These are phyloP conservation scores for Claviceps sorghi DNA, from an alignment of 2,329 filamentous ascomycete genomes.

Conservation along the genomic window DNA sequence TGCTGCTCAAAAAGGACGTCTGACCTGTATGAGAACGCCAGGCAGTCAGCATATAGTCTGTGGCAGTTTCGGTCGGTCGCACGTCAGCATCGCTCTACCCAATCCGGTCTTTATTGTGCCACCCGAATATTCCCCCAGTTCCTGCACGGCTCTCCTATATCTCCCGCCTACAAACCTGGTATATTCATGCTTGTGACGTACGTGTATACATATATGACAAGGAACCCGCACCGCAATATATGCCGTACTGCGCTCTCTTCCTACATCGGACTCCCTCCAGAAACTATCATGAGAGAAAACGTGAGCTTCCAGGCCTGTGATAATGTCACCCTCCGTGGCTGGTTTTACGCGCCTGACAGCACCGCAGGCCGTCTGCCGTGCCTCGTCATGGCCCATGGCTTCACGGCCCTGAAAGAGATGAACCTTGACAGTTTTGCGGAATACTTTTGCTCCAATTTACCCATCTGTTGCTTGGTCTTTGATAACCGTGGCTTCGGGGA, in stretches of 20 bases:
- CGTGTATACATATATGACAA: neutral
- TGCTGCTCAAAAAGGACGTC: neutral
- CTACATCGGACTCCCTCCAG: neutral
- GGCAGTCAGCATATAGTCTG: no score
- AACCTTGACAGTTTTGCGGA: neutral
- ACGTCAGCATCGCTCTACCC: no score
- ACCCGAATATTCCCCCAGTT: no score
- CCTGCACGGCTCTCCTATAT: no score
- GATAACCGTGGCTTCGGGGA: neutral
- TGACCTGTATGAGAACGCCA: neutral
- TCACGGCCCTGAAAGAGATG: neutral
- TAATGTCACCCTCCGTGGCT: neutral
- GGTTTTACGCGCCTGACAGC: neutral
- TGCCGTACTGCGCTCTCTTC: neutral
- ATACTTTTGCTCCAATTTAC: neutral
- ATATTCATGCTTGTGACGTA: no score
- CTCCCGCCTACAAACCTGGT: no score
- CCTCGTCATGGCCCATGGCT: neutral
- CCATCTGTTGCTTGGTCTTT: neutral
- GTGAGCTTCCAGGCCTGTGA: neutral
- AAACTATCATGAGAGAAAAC: neutral
- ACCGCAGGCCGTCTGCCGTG: neutral
- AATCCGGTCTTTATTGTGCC: no score
- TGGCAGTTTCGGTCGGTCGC: no score
- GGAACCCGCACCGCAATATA: neutral